Percentiles rank a stretch among this genome's conserved stretches.
These are phyloP conservation scores for Daedaleopsis nitida DNA, from an alignment of 768 basidiomycete species.

Conservation along the genomic window DNA sequence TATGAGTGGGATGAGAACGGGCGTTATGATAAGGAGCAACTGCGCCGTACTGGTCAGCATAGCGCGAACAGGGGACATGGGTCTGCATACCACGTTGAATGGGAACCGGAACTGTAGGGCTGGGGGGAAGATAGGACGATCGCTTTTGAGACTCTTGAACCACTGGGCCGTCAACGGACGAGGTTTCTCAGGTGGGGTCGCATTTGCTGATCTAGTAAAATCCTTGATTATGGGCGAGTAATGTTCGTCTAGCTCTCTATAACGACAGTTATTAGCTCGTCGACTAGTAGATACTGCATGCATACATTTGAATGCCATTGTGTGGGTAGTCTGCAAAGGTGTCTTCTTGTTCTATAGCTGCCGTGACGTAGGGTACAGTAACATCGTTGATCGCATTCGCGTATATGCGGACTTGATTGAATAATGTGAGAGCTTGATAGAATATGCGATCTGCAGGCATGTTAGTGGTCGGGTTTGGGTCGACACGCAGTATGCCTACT, in stretches of 20 bases:
- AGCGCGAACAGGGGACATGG: not conserved
- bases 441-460: constrained; percentile 63
- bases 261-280: not conserved
- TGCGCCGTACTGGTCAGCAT: constrained; percentile 25
- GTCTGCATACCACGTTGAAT: constrained; percentile 61
- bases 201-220: constrained; percentile 43
- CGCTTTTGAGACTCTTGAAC: constrained; percentile 44
- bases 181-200: constrained; percentile 38
- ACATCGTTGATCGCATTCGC: constrained; percentile 79
- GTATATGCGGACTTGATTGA: constrained; percentile 72
- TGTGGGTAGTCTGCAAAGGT: constrained; percentile 57
- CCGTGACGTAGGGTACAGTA: constrained; percentile 83
- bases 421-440: constrained; percentile 67
- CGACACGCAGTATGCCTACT: constrained; percentile 34
- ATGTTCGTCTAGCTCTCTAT: constrained; percentile 57
- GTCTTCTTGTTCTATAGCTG: constrained; percentile 70
- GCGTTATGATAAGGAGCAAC: constrained; percentile 58
- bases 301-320: constrained; percentile 65
- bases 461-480: not conserved
- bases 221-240: constrained; percentile 60
- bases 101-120: constrained; percentile 63
- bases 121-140: constrained; percentile 56
- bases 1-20: constrained; percentile 64
- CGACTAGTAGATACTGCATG: not conserved
- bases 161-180: constrained; percentile 44